Evolutionary conservation across 352 stramenopile species (phyloP).

Genomic region (Pythium insidiosum): DNA sequence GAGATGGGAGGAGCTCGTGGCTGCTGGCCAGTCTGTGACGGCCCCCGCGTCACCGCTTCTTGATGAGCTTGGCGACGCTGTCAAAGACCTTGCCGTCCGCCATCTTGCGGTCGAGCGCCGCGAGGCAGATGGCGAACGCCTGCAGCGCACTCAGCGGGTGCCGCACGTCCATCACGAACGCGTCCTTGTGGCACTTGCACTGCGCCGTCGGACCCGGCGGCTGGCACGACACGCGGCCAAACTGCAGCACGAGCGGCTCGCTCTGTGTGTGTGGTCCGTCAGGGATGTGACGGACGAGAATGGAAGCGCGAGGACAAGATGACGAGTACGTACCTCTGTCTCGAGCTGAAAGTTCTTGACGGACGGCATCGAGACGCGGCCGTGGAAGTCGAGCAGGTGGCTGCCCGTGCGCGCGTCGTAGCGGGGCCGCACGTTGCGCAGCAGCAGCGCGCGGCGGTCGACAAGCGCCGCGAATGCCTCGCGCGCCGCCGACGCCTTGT

Average conservation of each 20-base stretch:
- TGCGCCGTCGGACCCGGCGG: slow-evolving; percentile 31
- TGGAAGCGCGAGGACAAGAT: too few species aligned
- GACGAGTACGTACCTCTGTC: slow-evolving; percentile 31
- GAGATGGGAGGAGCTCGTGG: too few species aligned
- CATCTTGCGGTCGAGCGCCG: slow-evolving; percentile 78
- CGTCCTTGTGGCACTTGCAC: slow-evolving; percentile 73
- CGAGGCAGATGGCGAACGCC: slow-evolving; percentile 86
- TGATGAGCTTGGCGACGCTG: slow-evolving; percentile 29
- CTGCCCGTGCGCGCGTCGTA: slow-evolving; percentile 40
- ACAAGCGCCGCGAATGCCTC: slow-evolving; percentile 43
- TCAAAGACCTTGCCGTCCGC: slow-evolving; percentile 42
- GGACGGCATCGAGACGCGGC: slow-evolving; percentile 56
- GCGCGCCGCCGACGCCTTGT: not conserved
- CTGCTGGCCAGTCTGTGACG: too few species aligned
- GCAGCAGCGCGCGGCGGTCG: slow-evolving; percentile 29
- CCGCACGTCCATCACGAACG: slow-evolving; percentile 92
- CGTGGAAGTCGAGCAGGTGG: slow-evolving; percentile 59
- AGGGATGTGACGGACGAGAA: too few species aligned
- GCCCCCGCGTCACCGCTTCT: too few species aligned
- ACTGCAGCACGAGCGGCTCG: slow-evolving; percentile 43
- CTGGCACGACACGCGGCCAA: slow-evolving; percentile 54
- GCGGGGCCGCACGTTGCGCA: slow-evolving; percentile 88
- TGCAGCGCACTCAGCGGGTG: slow-evolving; percentile 78
- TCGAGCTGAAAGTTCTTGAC: slow-evolving; percentile 74
- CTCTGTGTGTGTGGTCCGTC: too few species aligned